Evolutionary conservation across 306 rosid species (phyloP).

Genomic region (Hippophae gyantsensis): DNA sequence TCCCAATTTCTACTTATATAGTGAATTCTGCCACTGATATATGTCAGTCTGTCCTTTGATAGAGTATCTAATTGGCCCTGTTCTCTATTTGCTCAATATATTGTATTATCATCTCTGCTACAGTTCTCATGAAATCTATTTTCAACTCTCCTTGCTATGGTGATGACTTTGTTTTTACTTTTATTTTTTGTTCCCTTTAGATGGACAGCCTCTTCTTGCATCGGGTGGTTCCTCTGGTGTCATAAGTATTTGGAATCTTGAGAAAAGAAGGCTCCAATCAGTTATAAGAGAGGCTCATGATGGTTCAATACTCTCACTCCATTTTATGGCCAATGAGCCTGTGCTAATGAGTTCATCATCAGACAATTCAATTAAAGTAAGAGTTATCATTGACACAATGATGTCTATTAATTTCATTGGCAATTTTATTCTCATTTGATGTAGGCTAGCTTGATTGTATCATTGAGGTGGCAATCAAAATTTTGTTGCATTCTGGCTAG

Average conservation of each 20-base stretch:
- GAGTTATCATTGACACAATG: constrained; percentile 6
- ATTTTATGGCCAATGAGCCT: constrained; percentile 87
- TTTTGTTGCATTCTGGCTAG: too few species aligned
- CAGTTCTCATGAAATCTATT: background rate
- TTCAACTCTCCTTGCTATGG: background rate
- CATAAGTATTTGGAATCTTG: constrained; percentile 93
- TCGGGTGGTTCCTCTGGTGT: constrained; percentile 99
- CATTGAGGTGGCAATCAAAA: too few species aligned
- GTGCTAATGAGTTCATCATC: constrained; percentile 86
- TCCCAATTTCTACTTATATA: too few species aligned
- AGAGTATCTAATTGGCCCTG: too few species aligned
- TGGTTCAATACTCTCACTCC: constrained; percentile 58
- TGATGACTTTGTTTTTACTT: constrained; percentile 9
- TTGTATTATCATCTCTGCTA: background rate
- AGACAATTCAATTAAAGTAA: constrained; percentile 88
- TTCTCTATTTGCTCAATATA: too few species aligned
- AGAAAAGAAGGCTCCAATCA: constrained; percentile 87
- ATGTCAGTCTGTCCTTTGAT: too few species aligned
- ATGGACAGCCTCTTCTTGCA: constrained; percentile 92
- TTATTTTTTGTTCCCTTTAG: constrained; percentile 29
- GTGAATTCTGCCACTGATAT: too few species aligned
- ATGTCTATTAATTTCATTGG: constrained; percentile 1
- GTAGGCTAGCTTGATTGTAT: background rate
- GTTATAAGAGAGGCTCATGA: constrained; percentile 91
- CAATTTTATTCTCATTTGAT: background rate